Evolutionary conservation across 257 asterid genomes (phyloP), one percentile per base, ranked within the genome.

Genomic region (Salvia rosmarinus): DNA sequence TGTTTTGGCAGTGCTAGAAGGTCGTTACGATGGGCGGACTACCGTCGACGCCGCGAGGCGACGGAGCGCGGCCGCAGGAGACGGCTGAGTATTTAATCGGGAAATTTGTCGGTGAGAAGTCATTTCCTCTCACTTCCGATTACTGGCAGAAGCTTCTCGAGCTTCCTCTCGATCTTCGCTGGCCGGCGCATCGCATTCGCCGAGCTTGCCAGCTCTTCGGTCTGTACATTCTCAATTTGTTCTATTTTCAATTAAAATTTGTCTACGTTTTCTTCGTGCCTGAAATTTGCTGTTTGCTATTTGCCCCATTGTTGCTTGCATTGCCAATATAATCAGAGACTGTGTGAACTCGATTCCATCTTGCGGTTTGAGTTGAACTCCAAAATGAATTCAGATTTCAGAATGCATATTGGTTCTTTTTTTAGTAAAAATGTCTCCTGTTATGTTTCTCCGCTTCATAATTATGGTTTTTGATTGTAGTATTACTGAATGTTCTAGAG

Each of bases 71-170:
- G 77, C 92, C 88, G 80, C 81, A 73, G 80, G 99, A 95, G 57
- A 74, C 91, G 79, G 95, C 96, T 64, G 98, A 89, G 85, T 79
- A 84, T 72, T 73, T 91, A 69, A 88, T 95, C 46, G 96, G 91
- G 37, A 81, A 76, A 61, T 85, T 89, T 64, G 86, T 91, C 21
- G 96, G 96, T 1, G 98, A 88, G 43, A 89, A 86, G 80, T 88
- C 98, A 30, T 91, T 83, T 76, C 94, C 96, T 39, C 79, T 95
- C 35, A 61, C 71, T 60, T 91, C 99, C 14, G 98, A 89, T 83
- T 94, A 89, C 90, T 94, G 99, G 99, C 88, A 89, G 89, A 86
- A 89, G 91, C 96, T 94, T 73, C 89, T 94, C 54, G 95, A 86
- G 83, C 87, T 89, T 51, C 91, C 98, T 40, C 87, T 94, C 72